A percentile compares a stretch with the other conserved stretches of the same genome.
Conservation (phyloP, 1,284 basidiomycete genomes). For the Ceratobasidium papillatum region DNA sequence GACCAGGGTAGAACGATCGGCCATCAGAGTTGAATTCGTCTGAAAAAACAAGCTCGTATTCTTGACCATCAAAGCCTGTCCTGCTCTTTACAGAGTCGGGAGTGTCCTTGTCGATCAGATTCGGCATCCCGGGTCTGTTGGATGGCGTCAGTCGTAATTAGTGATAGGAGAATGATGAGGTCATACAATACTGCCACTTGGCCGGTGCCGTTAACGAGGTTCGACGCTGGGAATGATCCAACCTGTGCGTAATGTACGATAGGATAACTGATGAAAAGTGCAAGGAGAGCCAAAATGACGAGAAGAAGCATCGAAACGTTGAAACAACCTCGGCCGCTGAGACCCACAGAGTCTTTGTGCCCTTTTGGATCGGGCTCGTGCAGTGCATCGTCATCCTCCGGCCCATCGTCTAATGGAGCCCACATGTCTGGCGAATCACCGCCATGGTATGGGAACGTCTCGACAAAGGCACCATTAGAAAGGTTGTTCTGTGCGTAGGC, state of each 20-base stretch:
- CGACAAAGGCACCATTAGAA: slow-evolving; percentile 33
- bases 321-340: slow-evolving; percentile 48
- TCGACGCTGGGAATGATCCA: background rate
- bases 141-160: background rate
- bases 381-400: slow-evolving; percentile 45
- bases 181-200: slow-evolving; percentile 53
- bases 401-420: slow-evolving; percentile 30
- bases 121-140: slow-evolving; percentile 46
- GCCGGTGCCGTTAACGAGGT: slow-evolving; percentile 47
- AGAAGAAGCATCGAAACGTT: slow-evolving; percentile 44
- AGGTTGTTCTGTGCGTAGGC: slow-evolving; percentile 38
- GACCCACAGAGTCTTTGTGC: slow-evolving; percentile 44
- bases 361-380: slow-evolving; percentile 45
- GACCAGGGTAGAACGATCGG: slow-evolving; percentile 60
- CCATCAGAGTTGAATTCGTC: slow-evolving; percentile 62
- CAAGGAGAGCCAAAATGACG: slow-evolving; percentile 46
- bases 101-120: slow-evolving; percentile 56
- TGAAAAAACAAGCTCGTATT: slow-evolving; percentile 58
- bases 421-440: slow-evolving; percentile 33
- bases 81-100: slow-evolving; percentile 51
- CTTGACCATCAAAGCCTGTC: slow-evolving; percentile 52
- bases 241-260: slow-evolving; percentile 40
- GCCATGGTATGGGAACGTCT: slow-evolving; percentile 33
- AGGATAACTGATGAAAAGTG: slow-evolving; percentile 46
- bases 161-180: slow-evolving; percentile 23